phyloP scores from a whole-genome alignment of 495 filamentous ascomycete genomes.

The Tuber indicum region DNA sequence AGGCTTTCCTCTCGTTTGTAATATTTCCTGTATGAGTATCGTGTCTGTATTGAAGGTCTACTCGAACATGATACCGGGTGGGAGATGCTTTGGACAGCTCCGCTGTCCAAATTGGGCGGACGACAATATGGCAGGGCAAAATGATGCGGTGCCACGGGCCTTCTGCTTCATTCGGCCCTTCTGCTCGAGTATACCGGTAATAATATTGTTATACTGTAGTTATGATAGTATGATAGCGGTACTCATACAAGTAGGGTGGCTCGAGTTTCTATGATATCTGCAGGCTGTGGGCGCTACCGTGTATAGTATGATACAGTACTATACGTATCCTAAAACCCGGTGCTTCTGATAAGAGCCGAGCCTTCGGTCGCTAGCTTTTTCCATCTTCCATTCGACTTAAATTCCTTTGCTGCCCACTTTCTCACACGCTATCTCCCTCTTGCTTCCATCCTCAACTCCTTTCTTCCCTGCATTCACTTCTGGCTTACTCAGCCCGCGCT shows the following conservation, averaged over 20 bases:
- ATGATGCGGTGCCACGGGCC: too few species aligned
- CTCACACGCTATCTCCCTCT: not conserved
- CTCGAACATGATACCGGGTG: too few species aligned
- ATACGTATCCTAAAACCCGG: not conserved
- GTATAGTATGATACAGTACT: not conserved
- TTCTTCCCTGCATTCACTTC: not conserved
- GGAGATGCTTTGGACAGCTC: too few species aligned
- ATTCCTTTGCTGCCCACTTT: not conserved
- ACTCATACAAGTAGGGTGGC: not conserved
- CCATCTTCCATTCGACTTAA: not conserved
- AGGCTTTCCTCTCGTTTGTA: not conserved
- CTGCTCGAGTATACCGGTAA: too few species aligned
- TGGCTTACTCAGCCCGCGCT: not conserved
- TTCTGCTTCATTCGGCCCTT: too few species aligned
- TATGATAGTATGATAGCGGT: too few species aligned
- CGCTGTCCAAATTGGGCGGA: too few species aligned
- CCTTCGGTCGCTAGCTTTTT: not conserved
- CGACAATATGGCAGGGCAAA: too few species aligned
- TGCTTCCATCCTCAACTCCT: not conserved
- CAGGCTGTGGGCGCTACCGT: not conserved
- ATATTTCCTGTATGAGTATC: not conserved
- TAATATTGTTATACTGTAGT: too few species aligned
- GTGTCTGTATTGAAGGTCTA: not conserved
- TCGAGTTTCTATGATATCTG: not conserved
- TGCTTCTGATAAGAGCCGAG: not conserved